Conservation (phyloP, 2,329 filamentous ascomycete species). For the Amphichorda felina region DNA sequence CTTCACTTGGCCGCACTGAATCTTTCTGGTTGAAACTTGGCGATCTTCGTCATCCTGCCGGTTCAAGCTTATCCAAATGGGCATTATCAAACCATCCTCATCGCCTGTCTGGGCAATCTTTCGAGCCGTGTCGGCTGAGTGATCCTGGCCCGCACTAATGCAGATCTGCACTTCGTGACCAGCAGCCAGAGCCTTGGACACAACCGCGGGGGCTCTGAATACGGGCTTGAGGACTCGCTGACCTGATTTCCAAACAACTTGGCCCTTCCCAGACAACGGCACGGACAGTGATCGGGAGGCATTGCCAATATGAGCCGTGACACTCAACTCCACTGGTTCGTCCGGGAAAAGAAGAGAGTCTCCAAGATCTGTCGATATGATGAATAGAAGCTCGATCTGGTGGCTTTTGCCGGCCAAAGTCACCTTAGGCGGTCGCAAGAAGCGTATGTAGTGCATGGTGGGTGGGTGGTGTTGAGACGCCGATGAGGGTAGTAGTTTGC, state of each 20-base stretch:
- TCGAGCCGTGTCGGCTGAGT: background rate
- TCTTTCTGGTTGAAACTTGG: slow-evolving; percentile 15
- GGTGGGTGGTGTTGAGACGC: no score
- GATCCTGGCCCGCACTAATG: background rate
- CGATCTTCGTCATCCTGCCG: slow-evolving; percentile 12
- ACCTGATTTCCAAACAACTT: slow-evolving; percentile 17
- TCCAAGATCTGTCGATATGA: slow-evolving; percentile 45
- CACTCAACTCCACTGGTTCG: slow-evolving; percentile 28
- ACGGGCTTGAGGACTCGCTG: slow-evolving; percentile 27
- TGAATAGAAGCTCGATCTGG: slow-evolving; percentile 32
- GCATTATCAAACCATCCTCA: slow-evolving; percentile 26
- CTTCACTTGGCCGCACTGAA: slow-evolving; percentile 9
- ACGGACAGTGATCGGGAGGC: slow-evolving; percentile 7
- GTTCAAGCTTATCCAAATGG: slow-evolving; percentile 25
- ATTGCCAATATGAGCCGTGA: slow-evolving; percentile 15
- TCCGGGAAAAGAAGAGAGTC: slow-evolving; percentile 39
- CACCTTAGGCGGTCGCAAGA: slow-evolving; percentile 34
- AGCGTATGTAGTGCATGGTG: slow-evolving; percentile 46
- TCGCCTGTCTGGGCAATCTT: slow-evolving; percentile 2
- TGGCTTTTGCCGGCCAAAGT: slow-evolving; percentile 11
- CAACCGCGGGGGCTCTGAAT: slow-evolving; percentile 10
- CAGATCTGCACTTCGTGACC: slow-evolving; percentile 9
- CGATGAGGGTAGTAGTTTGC: no score
- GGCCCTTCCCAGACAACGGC: slow-evolving; percentile 12
- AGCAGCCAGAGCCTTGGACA: slow-evolving; percentile 12